These are phyloP conservation scores for Scutellaria galericulata DNA, from an alignment of 257 asterid genomes.

Conservation along the genomic window DNA sequence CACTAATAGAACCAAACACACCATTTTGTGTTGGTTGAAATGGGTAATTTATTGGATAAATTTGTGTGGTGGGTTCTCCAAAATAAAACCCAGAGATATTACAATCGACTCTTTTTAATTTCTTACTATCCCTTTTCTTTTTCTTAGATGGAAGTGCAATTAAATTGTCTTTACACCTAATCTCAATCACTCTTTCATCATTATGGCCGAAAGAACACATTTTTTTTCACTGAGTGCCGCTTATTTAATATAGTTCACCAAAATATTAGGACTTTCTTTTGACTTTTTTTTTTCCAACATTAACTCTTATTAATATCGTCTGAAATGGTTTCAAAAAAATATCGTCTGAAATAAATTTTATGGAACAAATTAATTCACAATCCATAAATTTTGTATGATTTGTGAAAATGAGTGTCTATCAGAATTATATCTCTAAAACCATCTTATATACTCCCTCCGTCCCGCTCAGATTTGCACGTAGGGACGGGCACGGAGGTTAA, in stretches of 20 bases:
- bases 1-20: slow-evolving; percentile 29
- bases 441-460: too few relatives aligned
- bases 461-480: too few relatives aligned
- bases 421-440: too few relatives aligned
- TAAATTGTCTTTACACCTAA: slow-evolving; percentile 41
- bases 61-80: slow-evolving; percentile 39
- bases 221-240: slow-evolving; percentile 15
- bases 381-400: too few relatives aligned
- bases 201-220: slow-evolving; percentile 41
- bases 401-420: too few relatives aligned
- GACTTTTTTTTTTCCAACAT: not conserved
- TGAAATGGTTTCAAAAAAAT: not conserved
- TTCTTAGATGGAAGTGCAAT: not conserved
- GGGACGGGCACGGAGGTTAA: too few relatives aligned
- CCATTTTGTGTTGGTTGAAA: slow-evolving; percentile 29
- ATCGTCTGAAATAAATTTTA: too few relatives aligned
- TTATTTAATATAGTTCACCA: slow-evolving; percentile 11
- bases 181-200: slow-evolving; percentile 40
- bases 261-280: not conserved
- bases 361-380: too few relatives aligned
- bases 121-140: not conserved
- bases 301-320: not conserved
- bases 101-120: slow-evolving; percentile 16
- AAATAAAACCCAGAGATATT: slow-evolving; percentile 39
- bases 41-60: slow-evolving; percentile 26